Evolutionary conservation across 768 basidiomycete species (phyloP).

Genomic region (Tricholomella constricta): DNA sequence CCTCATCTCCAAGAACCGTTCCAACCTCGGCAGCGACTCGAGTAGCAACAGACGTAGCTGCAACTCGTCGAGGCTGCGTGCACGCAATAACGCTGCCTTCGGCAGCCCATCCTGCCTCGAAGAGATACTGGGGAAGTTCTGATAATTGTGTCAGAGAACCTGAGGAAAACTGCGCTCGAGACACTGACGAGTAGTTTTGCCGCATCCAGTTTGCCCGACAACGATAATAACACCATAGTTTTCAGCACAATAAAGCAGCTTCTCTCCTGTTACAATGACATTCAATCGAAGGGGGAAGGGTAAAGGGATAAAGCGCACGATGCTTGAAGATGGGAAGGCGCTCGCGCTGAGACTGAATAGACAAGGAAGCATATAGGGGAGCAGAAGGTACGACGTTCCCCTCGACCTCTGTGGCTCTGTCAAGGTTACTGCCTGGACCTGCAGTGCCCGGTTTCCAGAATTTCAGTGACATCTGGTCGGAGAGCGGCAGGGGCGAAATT

Average conservation of each 20-base stretch:
- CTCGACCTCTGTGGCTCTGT: slow-evolving; percentile 79
- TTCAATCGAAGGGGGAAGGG: no score
- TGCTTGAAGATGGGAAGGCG: slow-evolving; percentile 90
- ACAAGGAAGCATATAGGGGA: slow-evolving; percentile 51
- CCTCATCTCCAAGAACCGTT: slow-evolving; percentile 85
- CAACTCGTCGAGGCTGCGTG: slow-evolving; percentile 91
- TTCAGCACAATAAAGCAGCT: slow-evolving; percentile 83
- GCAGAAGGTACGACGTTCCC: slow-evolving; percentile 71
- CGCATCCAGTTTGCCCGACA: slow-evolving; percentile 94
- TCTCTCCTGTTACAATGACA: slow-evolving; percentile 54
- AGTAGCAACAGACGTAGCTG: slow-evolving; percentile 91
- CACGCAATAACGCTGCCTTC: slow-evolving; percentile 87
- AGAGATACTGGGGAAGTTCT: slow-evolving; percentile 96
- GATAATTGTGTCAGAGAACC: slow-evolving; percentile 19
- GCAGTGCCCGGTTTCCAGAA: slow-evolving; percentile 92
- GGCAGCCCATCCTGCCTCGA: slow-evolving; percentile 90
- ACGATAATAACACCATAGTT: slow-evolving; percentile 83
- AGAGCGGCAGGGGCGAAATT: neutral
- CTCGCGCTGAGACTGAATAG: slow-evolving; percentile 77
- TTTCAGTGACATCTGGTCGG: slow-evolving; percentile 50
- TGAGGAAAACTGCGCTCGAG: neutral
- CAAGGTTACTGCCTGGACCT: slow-evolving; percentile 85
- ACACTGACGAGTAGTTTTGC: slow-evolving; percentile 92
- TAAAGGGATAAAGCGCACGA: slow-evolving; percentile 44
- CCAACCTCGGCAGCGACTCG: slow-evolving; percentile 95